Percentiles rank a stretch among this genome's conserved stretches.
phyloP scores from a whole-genome alignment of 331 rosid genomes.

The Cydonia oblonga region DNA sequence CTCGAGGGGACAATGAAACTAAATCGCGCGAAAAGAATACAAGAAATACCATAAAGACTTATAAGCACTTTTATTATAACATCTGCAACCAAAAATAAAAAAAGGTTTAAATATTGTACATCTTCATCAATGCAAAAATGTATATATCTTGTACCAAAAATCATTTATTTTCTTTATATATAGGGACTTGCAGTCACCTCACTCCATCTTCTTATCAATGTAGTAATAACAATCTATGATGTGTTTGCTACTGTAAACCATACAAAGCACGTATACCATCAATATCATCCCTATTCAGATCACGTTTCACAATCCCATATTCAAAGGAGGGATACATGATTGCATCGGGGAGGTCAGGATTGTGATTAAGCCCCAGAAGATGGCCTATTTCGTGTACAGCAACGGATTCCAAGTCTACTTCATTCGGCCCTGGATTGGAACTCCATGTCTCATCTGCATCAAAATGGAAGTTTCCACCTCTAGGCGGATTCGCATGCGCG shows the following conservation, averaged over 20 bases:
- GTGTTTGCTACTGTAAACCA: not conserved
- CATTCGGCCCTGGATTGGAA: not conserved
- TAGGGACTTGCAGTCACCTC: not conserved
- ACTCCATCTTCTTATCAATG: not conserved
- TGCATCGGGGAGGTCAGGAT: not conserved
- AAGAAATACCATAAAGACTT: too few relatives aligned
- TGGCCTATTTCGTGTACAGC: constrained; percentile 11
- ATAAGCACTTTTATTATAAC: too few relatives aligned
- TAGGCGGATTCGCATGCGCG: not conserved
- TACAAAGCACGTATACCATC: constrained; percentile 14
- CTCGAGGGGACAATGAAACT: too few relatives aligned
- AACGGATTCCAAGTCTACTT: constrained; percentile 4
- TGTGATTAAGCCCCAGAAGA: constrained; percentile 3
- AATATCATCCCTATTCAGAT: constrained; percentile 1
- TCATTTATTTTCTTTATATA: not conserved
- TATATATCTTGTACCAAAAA: too few relatives aligned
- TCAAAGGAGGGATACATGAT: not conserved
- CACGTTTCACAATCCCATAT: not conserved
- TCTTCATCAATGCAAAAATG: too few relatives aligned
- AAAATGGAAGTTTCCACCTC: not conserved
- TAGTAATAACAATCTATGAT: not conserved
- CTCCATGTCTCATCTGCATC: constrained; percentile 7
- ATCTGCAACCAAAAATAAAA: too few relatives aligned
- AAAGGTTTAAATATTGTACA: too few relatives aligned
- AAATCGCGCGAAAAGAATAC: too few relatives aligned